phyloP scores from a whole-genome alignment of 257 asterid genomes.

The Penstemon eatonii region DNA sequence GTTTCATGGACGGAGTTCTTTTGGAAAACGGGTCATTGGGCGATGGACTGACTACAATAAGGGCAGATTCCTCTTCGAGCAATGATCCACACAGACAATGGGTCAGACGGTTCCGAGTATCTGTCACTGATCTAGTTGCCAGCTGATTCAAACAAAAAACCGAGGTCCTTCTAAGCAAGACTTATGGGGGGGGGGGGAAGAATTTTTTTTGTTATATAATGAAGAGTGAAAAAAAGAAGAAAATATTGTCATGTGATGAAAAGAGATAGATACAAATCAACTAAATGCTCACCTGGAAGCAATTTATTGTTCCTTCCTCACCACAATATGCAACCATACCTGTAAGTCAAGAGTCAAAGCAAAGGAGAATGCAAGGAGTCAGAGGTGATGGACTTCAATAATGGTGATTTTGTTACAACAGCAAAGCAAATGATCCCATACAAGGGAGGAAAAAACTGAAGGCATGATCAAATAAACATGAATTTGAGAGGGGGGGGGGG shows the following conservation, averaged over 20 bases:
- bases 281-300: constrained; percentile 66
- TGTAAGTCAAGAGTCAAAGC: constrained; percentile 28
- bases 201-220: background rate
- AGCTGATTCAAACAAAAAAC: constrained; percentile 43
- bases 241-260: background rate
- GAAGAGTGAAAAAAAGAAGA: background rate
- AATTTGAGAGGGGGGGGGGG: background rate
- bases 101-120: constrained; percentile 56
- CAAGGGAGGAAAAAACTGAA: background rate
- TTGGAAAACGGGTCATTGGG: constrained; percentile 39
- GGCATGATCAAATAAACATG: background rate
- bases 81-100: constrained; percentile 83
- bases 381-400: background rate
- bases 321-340: constrained; percentile 90
- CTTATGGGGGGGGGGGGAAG: background rate
- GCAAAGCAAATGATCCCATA: background rate
- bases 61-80: constrained; percentile 55
- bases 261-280: constrained; percentile 2
- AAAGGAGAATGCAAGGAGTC: constrained; percentile 9
- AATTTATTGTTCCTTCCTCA: constrained; percentile 70
- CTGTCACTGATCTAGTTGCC: constrained; percentile 55
- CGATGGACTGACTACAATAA: constrained; percentile 52
- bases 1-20: constrained; percentile 49
- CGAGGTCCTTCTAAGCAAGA: background rate
- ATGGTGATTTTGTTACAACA: constrained; percentile 2